These are phyloP conservation scores for Emmonsiellopsis sp. DNA, from an alignment of 2,329 filamentous ascomycete species.

Conservation along the genomic window DNA sequence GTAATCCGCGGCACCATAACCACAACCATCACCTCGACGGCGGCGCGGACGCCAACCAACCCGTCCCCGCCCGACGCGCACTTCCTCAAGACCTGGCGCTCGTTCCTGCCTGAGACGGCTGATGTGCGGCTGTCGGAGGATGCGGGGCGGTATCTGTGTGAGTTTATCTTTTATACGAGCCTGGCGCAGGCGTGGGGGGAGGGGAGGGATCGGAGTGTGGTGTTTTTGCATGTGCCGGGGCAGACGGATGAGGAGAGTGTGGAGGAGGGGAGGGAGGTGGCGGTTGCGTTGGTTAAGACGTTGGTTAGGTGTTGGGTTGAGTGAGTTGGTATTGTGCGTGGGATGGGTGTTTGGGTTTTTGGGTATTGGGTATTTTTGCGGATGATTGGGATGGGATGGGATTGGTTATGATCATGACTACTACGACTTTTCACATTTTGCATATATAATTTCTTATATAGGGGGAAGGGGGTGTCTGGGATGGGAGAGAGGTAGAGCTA, in stretches of 20 bases:
- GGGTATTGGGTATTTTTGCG: neutral
- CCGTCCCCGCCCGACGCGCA: slow-evolving; percentile 24
- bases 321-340: neutral
- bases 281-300: slow-evolving; percentile 34
- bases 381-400: neutral
- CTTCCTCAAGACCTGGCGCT: slow-evolving; percentile 27
- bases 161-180: slow-evolving; percentile 68
- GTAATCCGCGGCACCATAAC: neutral
- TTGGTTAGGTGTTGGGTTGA: slow-evolving; percentile 33
- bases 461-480: too few species aligned
- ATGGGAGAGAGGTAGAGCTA: too few species aligned
- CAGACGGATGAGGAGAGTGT: slow-evolving; percentile 42
- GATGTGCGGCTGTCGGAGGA: slow-evolving; percentile 55
- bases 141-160: slow-evolving; percentile 64
- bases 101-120: slow-evolving; percentile 19
- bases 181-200: slow-evolving; percentile 37
- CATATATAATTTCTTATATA: too few species aligned
- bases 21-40: neutral
- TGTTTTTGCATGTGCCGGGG: slow-evolving; percentile 66
- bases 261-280: slow-evolving; percentile 28
- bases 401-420: too few species aligned
- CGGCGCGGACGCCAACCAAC: neutral
- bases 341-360: neutral
- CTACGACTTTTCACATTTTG: too few species aligned
- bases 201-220: slow-evolving; percentile 35